Conservation (phyloP, 1,139 yeast genomes). For the Kurtzmaniella quercitrusa region DNA sequence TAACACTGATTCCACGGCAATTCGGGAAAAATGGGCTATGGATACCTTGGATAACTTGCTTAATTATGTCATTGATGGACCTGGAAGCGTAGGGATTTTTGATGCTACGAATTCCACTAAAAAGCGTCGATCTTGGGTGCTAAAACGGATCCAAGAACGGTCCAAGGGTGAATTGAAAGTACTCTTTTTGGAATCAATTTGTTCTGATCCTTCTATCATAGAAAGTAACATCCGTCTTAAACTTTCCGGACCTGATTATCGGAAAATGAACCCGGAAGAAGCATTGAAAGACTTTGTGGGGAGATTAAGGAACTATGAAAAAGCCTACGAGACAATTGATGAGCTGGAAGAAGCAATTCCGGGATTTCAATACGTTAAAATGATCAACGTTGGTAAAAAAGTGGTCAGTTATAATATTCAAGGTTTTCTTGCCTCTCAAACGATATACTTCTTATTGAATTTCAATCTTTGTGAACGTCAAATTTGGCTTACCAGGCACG, state of each 20-base stretch:
- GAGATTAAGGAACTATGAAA: slow-evolving; percentile 77
- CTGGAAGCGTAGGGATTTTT: slow-evolving; percentile 90
- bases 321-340: slow-evolving; percentile 86
- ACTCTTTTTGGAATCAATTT: slow-evolving; percentile 79
- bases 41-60: slow-evolving; percentile 83
- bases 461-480: slow-evolving; percentile 89
- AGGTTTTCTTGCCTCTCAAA: slow-evolving; percentile 91
- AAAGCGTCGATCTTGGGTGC: slow-evolving; percentile 62
- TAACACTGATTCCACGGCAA: slow-evolving; percentile 56
- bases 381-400: slow-evolving; percentile 94
- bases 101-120: slow-evolving; percentile 94
- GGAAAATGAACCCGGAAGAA: slow-evolving; percentile 73
- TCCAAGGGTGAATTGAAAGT: slow-evolving; percentile 75
- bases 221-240: slow-evolving; percentile 81
- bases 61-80: slow-evolving; percentile 73
- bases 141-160: slow-evolving; percentile 66
- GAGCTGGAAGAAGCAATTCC: slow-evolving; percentile 62
- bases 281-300: slow-evolving; percentile 82
- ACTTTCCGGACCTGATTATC: slow-evolving; percentile 90
- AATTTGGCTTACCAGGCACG: slow-evolving; percentile 94
- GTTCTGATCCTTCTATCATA: slow-evolving; percentile 73
- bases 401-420: slow-evolving; percentile 88
- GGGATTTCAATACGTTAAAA: slow-evolving; percentile 80
- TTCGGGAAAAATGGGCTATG: slow-evolving; percentile 94
- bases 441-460: slow-evolving; percentile 83